phyloP scores from a whole-genome alignment of 352 stramenopile species.

The Globisporangium polare region DNA sequence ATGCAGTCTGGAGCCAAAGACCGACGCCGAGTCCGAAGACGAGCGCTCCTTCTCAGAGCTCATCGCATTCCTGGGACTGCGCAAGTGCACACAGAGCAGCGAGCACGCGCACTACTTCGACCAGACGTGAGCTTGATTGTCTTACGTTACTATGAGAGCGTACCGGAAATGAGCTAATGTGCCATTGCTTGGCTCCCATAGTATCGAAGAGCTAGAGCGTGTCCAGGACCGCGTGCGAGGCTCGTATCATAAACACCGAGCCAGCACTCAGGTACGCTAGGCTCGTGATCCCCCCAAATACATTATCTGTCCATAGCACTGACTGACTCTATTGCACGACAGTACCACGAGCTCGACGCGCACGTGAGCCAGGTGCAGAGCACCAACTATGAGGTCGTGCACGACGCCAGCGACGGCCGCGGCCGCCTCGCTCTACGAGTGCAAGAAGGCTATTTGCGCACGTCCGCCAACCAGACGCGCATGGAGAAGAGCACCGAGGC shows the following conservation, averaged over 20 bases:
- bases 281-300: not conserved
- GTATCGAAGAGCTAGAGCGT: constrained; percentile 49
- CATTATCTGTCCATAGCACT: not conserved
- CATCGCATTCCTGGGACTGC: constrained; percentile 34
- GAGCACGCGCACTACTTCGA: constrained; percentile 35
- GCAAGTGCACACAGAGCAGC: constrained; percentile 30
- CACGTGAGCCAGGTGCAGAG: constrained; percentile 35
- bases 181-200: constrained; percentile 12
- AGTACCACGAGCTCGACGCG: constrained; percentile 59
- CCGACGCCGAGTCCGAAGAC: constrained; percentile 12
- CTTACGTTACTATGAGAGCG: not conserved
- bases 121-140: constrained; percentile 28
- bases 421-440: constrained; percentile 30
- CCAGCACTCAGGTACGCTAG: constrained; percentile 30
- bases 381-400: constrained; percentile 47
- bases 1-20: constrained; percentile 11
- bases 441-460: constrained; percentile 45
- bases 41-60: constrained; percentile 16
- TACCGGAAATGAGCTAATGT: not conserved
- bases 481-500: constrained; percentile 32
- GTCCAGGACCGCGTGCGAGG: constrained; percentile 66
- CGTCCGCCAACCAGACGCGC: constrained; percentile 26
- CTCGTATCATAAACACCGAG: constrained; percentile 48
- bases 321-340: not conserved
- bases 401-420: constrained; percentile 19